Conservation (phyloP, 2,329 filamentous ascomycete genomes). For the Venturia oleaginea region DNA sequence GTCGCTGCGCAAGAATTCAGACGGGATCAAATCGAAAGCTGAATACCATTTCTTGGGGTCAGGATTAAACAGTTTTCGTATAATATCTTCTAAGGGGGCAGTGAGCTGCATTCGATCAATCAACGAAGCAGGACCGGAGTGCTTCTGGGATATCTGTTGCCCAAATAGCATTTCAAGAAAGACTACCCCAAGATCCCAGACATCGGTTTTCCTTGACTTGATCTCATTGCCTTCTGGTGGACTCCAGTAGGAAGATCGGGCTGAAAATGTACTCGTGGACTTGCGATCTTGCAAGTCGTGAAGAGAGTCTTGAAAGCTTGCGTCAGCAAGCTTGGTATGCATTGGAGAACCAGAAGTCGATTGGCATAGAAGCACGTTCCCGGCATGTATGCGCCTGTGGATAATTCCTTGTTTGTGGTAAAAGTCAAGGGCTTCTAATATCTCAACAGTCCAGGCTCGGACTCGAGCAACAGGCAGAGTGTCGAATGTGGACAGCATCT, state of each 20-base stretch:
- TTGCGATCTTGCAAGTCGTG: constrained; percentile 50
- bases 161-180: constrained; percentile 94
- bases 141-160: constrained; percentile 62
- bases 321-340: constrained; percentile 65
- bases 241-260: constrained; percentile 73
- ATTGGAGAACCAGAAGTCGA: constrained; percentile 57
- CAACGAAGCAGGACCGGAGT: constrained; percentile 67
- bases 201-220: constrained; percentile 64
- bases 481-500: constrained; percentile 72
- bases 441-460: constrained; percentile 81
- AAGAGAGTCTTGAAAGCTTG: constrained; percentile 59
- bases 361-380: constrained; percentile 70
- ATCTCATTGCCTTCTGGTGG: constrained; percentile 62
- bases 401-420: constrained; percentile 76
- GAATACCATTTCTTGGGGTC: constrained; percentile 78
- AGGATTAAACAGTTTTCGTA: constrained; percentile 74
- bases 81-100: constrained; percentile 65
- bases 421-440: constrained; percentile 81
- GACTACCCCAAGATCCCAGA: constrained; percentile 90
- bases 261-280: constrained; percentile 45
- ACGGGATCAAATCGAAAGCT: constrained; percentile 62
- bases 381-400: constrained; percentile 73
- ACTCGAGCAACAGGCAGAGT: constrained; percentile 65
- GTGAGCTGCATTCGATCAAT: constrained; percentile 65
- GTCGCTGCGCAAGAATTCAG: constrained; percentile 45